phyloP scores from a whole-genome alignment of 164 flowering plant species.

The Cinnamomum chago region DNA sequence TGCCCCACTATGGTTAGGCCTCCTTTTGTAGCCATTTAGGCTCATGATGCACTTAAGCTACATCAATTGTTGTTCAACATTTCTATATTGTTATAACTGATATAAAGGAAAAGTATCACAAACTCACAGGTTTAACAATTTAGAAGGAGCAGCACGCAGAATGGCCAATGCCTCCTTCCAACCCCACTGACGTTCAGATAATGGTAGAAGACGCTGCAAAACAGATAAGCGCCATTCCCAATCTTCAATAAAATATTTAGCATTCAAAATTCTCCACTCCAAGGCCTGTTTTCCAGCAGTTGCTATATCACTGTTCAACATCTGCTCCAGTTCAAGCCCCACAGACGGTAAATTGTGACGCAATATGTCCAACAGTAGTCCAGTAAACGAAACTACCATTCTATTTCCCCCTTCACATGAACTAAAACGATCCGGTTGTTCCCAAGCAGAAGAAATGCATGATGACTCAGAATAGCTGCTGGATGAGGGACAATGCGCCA shows the following conservation, averaged over 20 bases:
- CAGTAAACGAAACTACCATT: conserved; percentile 72
- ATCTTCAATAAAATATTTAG: conserved; percentile 79
- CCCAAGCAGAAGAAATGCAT: conserved; percentile 20
- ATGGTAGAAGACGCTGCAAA: conserved; percentile 84
- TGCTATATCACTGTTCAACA: conserved; percentile 26
- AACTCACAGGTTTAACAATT: conserved; percentile 90
- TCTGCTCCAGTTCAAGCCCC: conserved; percentile 35
- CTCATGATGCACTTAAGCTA: too few species aligned
- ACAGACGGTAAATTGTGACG: conserved; percentile 50
- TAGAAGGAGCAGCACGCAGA: conserved; percentile 96
- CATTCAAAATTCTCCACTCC: conserved; percentile 74
- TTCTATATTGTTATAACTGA: too few species aligned
- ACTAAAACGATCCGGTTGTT: conserved; percentile 28
- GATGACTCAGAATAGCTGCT: conserved; percentile 29
- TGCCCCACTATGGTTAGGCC: too few species aligned
- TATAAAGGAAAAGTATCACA: neutral
- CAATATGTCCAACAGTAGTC: conserved; percentile 59
- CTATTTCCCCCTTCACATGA: conserved; percentile 49
- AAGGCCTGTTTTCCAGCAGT: conserved; percentile 57
- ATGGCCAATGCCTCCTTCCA: conserved; percentile 94
- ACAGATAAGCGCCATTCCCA: conserved; percentile 97
- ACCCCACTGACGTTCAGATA: conserved; percentile 88
- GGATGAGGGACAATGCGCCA: conserved; percentile 33
- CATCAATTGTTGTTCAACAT: too few species aligned
- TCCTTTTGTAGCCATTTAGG: too few species aligned